Evolutionary conservation across 257 asterid genomes (phyloP), one percentile per base, ranked within the genome.

Genomic region (Petunia secreta): DNA sequence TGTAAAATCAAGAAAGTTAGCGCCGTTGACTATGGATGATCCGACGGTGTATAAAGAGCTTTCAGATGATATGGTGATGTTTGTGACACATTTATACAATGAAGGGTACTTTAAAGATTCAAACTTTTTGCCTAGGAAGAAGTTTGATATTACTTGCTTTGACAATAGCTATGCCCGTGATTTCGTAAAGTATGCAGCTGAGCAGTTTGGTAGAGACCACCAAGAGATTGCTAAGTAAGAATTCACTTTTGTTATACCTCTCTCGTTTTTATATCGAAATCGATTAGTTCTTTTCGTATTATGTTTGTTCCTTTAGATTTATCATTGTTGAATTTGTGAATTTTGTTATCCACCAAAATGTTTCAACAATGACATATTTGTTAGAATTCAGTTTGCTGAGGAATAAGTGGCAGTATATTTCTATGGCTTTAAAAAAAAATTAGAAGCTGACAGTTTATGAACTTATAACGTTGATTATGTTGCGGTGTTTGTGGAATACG

Each of bases 221-320:
- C 90, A 82, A 80, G 92, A 91, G 80, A 82, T 95, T 82, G 91
- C 95, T 55, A 88, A 90, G 99, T 93, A 86, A 90, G 95, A 13
- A 79, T 34, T 58, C 55, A 10, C 63, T 55, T 76, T 82, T 54
- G 37, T 41, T 13, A 9, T 6, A 76, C 50, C 8, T 54, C 39
- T 4, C 64, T 40, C 40, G 55, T 9, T 0, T 13, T n/a, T 0
- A 44, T 66, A 50, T 81, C 52, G 53, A 48, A 69, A 66, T 44
- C 15, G 2, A 50, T 46, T 46, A 5, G 2, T 37, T n/a, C 39
- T 3, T 13, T 67, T 44, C 37, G n/a, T 41, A 9, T 78, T 40
- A 40, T 55, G 37, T 48, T 63, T 43, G 7, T 15, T 48, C 15
- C 36, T 38, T 37, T 39, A 63, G 5, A 4, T n/a, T 78, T 63